Evolutionary conservation across 331 rosid genomes (phyloP).

Genomic region (Malus hybrid): DNA sequence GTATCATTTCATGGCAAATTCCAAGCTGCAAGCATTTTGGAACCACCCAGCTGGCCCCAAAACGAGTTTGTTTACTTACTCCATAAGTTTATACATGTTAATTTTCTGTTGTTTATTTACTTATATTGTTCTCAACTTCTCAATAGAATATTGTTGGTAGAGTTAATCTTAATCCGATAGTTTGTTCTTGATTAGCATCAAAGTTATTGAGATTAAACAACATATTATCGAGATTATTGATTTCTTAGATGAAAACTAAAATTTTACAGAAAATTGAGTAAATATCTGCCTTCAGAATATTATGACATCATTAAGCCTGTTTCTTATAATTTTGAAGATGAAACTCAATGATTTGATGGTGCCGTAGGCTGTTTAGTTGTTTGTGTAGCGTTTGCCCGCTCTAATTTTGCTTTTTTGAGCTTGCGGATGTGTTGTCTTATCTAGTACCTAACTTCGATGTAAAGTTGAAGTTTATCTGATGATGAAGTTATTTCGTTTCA

Average conservation of each 20-base stretch:
- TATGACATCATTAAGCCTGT: neutral
- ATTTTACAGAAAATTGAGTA: neutral
- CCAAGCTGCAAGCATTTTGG: conserved; percentile 12
- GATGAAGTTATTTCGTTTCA: neutral
- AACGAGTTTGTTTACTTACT: conserved; percentile 8
- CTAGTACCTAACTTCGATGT: neutral
- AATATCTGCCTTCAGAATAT: neutral
- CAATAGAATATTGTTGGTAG: neutral
- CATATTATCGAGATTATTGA: neutral
- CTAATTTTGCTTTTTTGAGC: neutral
- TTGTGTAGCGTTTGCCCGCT: neutral
- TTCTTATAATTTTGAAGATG: neutral
- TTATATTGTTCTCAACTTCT: neutral
- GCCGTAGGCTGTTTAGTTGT: neutral
- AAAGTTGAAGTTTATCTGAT: neutral
- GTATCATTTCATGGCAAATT: neutral
- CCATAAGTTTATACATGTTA: neutral
- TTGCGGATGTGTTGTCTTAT: neutral
- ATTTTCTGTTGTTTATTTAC: neutral
- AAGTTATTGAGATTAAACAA: neutral
- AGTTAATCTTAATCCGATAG: neutral
- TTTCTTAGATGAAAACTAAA: neutral
- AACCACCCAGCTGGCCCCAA: conserved; percentile 16
- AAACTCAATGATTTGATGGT: neutral
- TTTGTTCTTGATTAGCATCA: neutral